Evolutionary conservation across 2,329 filamentous ascomycete genomes (phyloP).

Genomic region (Verticillium tricorpus): DNA sequence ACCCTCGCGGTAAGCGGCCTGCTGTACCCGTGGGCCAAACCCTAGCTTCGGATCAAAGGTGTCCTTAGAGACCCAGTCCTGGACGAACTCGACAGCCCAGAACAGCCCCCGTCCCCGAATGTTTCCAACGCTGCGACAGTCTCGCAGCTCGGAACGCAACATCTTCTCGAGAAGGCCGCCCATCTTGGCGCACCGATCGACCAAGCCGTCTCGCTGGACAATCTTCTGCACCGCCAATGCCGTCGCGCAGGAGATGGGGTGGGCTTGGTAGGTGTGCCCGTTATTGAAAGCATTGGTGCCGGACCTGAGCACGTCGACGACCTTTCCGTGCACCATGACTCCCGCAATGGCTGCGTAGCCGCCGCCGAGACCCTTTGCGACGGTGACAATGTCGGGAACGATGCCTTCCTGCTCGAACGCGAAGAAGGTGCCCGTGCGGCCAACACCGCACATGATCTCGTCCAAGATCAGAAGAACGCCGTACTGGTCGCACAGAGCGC

Average conservation of each 20-base stretch:
- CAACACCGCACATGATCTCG: constrained; percentile 66
- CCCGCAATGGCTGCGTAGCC: constrained; percentile 54
- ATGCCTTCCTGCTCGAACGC: constrained; percentile 55
- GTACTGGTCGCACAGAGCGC: constrained; percentile 48
- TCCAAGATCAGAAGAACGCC: constrained; percentile 53
- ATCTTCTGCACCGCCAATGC: constrained; percentile 26
- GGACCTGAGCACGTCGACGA: constrained; percentile 44
- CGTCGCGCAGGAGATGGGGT: constrained; percentile 20
- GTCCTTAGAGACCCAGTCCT: constrained; percentile 26
- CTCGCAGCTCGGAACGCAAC: constrained; percentile 20
- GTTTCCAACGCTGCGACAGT: constrained; percentile 30
- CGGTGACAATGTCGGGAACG: constrained; percentile 50
- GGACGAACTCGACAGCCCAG: constrained; percentile 43
- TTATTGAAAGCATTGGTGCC: constrained; percentile 29
- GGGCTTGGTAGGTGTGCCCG: constrained; percentile 21
- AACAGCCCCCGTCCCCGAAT: constrained; percentile 39
- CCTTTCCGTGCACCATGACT: constrained; percentile 44
- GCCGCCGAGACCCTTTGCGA: constrained; percentile 55
- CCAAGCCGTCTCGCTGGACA: constrained; percentile 25
- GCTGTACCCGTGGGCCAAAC: constrained; percentile 21
- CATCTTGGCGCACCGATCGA: constrained; percentile 24
- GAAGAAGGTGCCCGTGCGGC: constrained; percentile 56
- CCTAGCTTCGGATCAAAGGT: constrained; percentile 25
- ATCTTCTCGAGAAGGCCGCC: constrained; percentile 22
- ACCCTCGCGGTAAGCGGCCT: constrained; percentile 20